These are phyloP conservation scores for Heterobasidion parviporum DNA, from an alignment of 1,284 basidiomycete species.

Conservation along the genomic window DNA sequence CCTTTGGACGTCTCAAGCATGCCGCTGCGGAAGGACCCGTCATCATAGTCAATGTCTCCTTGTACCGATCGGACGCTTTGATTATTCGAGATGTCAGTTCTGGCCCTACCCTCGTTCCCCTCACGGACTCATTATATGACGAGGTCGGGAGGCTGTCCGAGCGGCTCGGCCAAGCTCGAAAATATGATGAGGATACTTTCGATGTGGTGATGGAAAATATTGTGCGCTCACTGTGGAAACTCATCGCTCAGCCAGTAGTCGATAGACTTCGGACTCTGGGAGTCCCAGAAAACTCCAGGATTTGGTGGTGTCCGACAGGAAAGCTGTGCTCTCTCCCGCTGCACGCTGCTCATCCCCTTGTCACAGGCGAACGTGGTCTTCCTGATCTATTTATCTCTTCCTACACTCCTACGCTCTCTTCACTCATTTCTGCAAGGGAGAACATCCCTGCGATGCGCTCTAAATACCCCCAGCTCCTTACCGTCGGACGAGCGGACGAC, in stretches of 20 bases:
- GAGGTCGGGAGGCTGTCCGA: not conserved
- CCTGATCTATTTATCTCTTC: slow-evolving; percentile 26
- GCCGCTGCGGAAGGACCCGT: slow-evolving; percentile 26
- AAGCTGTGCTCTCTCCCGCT: slow-evolving; percentile 27
- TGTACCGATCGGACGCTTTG: slow-evolving; percentile 19
- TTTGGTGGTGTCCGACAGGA: slow-evolving; percentile 38
- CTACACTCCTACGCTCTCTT: slow-evolving; percentile 27
- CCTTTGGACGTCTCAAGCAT: slow-evolving; percentile 19
- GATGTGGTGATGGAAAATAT: slow-evolving; percentile 6
- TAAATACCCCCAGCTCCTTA: slow-evolving; percentile 7
- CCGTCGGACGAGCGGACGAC: slow-evolving; percentile 19
- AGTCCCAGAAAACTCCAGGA: slow-evolving; percentile 17
- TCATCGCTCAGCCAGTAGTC: slow-evolving; percentile 23
- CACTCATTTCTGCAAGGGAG: slow-evolving; percentile 17
- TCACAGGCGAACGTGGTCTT: slow-evolving; percentile 10
- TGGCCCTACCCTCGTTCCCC: not conserved
- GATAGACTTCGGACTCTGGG: slow-evolving; percentile 11
- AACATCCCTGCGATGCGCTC: slow-evolving; percentile 5
- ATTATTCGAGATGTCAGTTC: slow-evolving; percentile 11
- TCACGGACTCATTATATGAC: not conserved
- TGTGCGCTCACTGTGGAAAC: slow-evolving; percentile 24
- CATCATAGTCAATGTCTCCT: slow-evolving; percentile 22
- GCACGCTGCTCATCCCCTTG: slow-evolving; percentile 27
- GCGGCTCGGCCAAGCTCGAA: not conserved
- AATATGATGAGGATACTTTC: not conserved